A percentile compares a stretch with the other conserved stretches of the same genome.
Evolutionary conservation across 2,329 filamentous ascomycete species (phyloP).

Genomic region (Xylaria sp.): DNA sequence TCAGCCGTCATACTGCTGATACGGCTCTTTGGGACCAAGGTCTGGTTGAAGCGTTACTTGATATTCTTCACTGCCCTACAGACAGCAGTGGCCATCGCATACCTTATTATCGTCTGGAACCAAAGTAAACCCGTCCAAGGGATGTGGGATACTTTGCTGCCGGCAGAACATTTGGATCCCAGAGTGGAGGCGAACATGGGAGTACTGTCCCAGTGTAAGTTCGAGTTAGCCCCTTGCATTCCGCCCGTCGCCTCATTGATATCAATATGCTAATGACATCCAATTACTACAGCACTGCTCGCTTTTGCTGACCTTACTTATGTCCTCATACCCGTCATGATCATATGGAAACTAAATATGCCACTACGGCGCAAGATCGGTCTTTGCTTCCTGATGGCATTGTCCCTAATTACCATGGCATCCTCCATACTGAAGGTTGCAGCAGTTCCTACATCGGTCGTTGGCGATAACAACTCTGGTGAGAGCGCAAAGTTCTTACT

Average conservation of each 20-base stretch:
- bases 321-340: not conserved
- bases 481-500: too few relatives aligned
- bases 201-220: too few relatives aligned
- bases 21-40: not conserved
- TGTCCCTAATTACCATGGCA: not conserved
- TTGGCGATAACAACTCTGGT: not conserved
- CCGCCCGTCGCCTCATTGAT: too few relatives aligned
- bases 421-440: not conserved
- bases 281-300: not conserved
- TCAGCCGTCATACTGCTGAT: not conserved
- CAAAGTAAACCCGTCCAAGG: not conserved
- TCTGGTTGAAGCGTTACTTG: not conserved
- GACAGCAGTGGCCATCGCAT: not conserved
- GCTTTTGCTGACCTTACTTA: not conserved
- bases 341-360: slow-evolving; percentile 6
- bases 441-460: too few relatives aligned
- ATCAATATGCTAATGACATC: too few relatives aligned
- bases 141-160: not conserved
- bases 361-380: not conserved
- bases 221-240: too few relatives aligned
- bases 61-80: not conserved
- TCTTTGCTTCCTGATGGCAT: not conserved
- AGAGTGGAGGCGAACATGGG: too few relatives aligned
- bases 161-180: too few relatives aligned
- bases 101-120: not conserved